phyloP scores from a whole-genome alignment of 257 asterid genomes.

The Capsicum baccatum region DNA sequence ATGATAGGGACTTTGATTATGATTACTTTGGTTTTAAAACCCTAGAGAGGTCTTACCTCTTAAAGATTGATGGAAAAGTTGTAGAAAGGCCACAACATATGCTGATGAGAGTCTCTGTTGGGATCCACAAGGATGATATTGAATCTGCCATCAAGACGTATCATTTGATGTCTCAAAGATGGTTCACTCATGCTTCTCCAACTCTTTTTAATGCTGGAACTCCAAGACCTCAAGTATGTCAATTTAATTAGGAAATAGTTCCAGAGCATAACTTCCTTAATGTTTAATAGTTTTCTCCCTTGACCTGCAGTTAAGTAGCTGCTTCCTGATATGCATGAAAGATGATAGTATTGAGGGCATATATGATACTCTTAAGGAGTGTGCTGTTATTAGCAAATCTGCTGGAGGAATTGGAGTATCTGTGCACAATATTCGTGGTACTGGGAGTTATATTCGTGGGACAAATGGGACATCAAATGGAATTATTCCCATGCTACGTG shows the following conservation, averaged over 20 bases:
- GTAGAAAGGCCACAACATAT: constrained; percentile 99
- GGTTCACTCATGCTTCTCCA: constrained; percentile 99
- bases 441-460: constrained; percentile 98
- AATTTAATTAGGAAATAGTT: constrained; percentile 22
- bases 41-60: constrained; percentile 88
- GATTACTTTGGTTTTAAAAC: constrained; percentile 97
- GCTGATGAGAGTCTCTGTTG: constrained; percentile 98
- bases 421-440: constrained; percentile 88
- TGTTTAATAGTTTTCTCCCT: constrained; percentile 14
- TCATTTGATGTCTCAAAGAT: constrained; percentile 86
- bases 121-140: constrained; percentile 84
- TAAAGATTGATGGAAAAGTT: constrained; percentile 76
- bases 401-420: constrained; percentile 99
- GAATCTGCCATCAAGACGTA: constrained; percentile 78
- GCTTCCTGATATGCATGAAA: constrained; percentile 95
- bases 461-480: constrained; percentile 98
- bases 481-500: constrained; percentile 94
- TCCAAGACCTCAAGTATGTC: constrained; percentile 88
- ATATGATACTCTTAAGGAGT: constrained; percentile 91
- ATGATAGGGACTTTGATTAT: constrained; percentile 92
- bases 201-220: constrained; percentile 98
- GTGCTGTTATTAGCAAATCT: constrained; percentile 98
- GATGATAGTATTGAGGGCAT: constrained; percentile 98
- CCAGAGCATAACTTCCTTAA: not conserved
- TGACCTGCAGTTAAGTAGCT: constrained; percentile 81